Percentiles rank a stretch among this genome's conserved stretches.
Conservation (phyloP, 345 rosid genomes). For the Melaleuca quinquenervia region DNA sequence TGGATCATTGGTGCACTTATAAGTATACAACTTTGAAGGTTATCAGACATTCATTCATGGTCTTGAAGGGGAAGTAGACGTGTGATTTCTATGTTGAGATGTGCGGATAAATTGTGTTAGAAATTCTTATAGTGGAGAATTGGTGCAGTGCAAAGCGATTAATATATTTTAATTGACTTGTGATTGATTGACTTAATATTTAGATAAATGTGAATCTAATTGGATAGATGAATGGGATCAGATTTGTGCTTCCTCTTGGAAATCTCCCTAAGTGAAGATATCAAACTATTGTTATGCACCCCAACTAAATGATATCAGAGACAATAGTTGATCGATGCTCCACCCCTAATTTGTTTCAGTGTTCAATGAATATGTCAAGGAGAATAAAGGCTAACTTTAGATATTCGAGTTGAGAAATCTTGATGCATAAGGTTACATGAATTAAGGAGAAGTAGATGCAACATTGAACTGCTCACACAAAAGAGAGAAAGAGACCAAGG, state of each 20-base stretch:
- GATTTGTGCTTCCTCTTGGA: background rate
- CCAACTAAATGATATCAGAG: background rate
- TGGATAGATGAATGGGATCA: fast-evolving
- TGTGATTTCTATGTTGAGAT: background rate
- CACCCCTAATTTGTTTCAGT: too few relatives aligned
- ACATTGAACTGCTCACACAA: background rate
- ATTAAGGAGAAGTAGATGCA: too few relatives aligned
- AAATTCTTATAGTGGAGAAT: background rate
- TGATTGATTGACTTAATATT: background rate
- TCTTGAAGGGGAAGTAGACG: background rate
- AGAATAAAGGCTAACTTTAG: too few relatives aligned
- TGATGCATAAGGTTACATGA: too few relatives aligned
- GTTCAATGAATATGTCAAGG: too few relatives aligned
- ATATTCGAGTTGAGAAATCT: too few relatives aligned
- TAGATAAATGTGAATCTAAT: background rate
- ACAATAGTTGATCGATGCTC: background rate
- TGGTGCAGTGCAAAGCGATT: fast-evolving
- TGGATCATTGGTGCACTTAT: background rate
- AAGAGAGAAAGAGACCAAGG: background rate
- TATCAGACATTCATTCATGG: background rate
- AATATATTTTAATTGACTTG: background rate
- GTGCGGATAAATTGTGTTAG: background rate
- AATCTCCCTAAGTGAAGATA: background rate
- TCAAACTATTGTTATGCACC: fast-evolving
- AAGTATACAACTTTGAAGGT: background rate